Evolutionary conservation across 75 land plant genomes (phyloP), one percentile per base, ranked within the genome.

Genomic region (Pinus albicaulis): DNA sequence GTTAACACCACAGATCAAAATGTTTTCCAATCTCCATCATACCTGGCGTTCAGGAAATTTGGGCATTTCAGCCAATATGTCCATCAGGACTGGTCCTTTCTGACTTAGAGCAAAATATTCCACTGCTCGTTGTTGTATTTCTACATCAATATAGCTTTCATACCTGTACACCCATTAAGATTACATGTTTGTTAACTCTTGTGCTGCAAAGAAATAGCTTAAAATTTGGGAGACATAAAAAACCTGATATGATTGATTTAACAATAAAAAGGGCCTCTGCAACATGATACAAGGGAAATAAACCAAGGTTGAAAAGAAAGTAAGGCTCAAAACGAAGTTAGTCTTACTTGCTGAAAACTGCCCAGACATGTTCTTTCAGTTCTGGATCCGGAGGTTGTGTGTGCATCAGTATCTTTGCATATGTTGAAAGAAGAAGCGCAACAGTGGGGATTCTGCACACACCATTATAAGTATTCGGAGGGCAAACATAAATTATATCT

Each of bases 41-140:
- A 98, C 99, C 92, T 98, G 91, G 59, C 99, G 89, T 78, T 98
- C 98, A 71, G 99, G 98, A 77, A 98, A 98, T 78, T 95, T 95
- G 7, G 99, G 99, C 99, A 98, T 98, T 85, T 98, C 99, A 75
- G 96, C 99, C 78, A 98, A 83, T 61, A 98, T 86, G 79, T 98
- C 99, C 83, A 90, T 85, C 73, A 91, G 77, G 56, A 86, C 84
- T 63, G 92, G 88, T 56, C 99, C 99, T 86, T 95, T 98, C 71
- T 59, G 86, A 85, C 94, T 91, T 62, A 98, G 71, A 34, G 88
- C 84, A 82, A 88, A 85, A 74, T 98, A 98, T 76, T 98, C 99
- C 76, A 86, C 92, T 5, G 99, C 98, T 71, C 99, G 86, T 72
- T 98, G 99, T 70, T 98, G 99, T 70, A 98, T 91, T 72, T 98